phyloP scores from a whole-genome alignment of 1,139 yeast species.

The Chernovozyma sophiae-reginae region DNA sequence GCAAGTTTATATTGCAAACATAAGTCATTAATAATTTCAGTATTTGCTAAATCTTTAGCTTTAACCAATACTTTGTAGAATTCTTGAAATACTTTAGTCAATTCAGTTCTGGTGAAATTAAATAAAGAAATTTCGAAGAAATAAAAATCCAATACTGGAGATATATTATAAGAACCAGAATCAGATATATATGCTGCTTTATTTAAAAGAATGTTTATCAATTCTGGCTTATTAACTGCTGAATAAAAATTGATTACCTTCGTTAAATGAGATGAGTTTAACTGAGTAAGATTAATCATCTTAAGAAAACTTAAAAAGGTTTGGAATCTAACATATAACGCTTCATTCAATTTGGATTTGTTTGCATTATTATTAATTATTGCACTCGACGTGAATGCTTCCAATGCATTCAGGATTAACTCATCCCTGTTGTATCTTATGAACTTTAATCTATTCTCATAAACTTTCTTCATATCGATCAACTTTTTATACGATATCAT shows the following conservation, averaged over 20 bases:
- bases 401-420: conserved; percentile 16
- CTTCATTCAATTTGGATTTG: conserved; percentile 6
- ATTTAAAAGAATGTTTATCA: conserved; percentile 25
- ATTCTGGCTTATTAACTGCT: conserved; percentile 17
- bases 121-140: conserved; percentile 12
- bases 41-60: conserved; percentile 4
- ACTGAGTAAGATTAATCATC: conserved; percentile 13
- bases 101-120: conserved; percentile 4
- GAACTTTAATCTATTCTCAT: conserved; percentile 6
- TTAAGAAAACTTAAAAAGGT: conserved; percentile 21
- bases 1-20: conserved; percentile 3
- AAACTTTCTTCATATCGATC: conserved; percentile 7
- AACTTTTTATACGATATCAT: conserved; percentile 7
- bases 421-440: conserved; percentile 9
- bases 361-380: not conserved
- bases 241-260: conserved; percentile 27
- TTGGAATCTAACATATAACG: conserved; percentile 9
- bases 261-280: conserved; percentile 22
- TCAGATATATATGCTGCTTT: conserved; percentile 16
- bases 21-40: conserved; percentile 5
- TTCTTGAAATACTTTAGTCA: conserved; percentile 4
- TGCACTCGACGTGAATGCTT: conserved; percentile 14
- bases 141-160: conserved; percentile 12
- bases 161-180: conserved; percentile 8
- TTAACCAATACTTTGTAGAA: conserved; percentile 4